Conservation (phyloP, 441 rosid species). For the Adansonia gregorii region DNA sequence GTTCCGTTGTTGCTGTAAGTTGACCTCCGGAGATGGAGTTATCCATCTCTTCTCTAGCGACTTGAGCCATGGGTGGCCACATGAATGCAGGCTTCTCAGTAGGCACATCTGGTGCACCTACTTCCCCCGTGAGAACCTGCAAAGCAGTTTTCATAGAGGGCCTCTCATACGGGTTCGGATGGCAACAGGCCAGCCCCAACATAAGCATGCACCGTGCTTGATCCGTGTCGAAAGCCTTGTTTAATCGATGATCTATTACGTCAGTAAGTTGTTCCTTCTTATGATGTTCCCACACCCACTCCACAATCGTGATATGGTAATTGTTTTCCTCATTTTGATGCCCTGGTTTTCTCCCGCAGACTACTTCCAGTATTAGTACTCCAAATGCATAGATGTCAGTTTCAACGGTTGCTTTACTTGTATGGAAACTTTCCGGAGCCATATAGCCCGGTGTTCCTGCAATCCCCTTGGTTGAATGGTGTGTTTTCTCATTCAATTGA, state of each 20-base stretch:
- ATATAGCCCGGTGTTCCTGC: slow-evolving; percentile 77
- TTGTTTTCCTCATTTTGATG: slow-evolving; percentile 34
- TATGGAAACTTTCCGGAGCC: slow-evolving; percentile 71
- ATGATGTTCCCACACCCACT: slow-evolving; percentile 63
- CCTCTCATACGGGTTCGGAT: slow-evolving; percentile 66
- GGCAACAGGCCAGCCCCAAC: slow-evolving; percentile 75
- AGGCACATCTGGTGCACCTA: slow-evolving; percentile 50
- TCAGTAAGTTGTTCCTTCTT: slow-evolving; percentile 43
- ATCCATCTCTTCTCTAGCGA: slow-evolving; percentile 52
- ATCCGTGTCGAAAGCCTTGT: slow-evolving; percentile 34
- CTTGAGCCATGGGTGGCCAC: slow-evolving; percentile 67
- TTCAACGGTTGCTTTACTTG: slow-evolving; percentile 58
- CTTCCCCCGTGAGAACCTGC: slow-evolving; percentile 64
- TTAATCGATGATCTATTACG: slow-evolving; percentile 54
- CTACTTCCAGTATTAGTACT: slow-evolving; percentile 52
- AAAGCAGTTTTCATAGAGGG: slow-evolving; percentile 62
- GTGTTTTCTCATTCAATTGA: slow-evolving; percentile 54
- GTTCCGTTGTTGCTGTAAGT: slow-evolving; percentile 39
- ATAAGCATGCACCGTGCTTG: slow-evolving; percentile 49
- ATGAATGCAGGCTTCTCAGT: slow-evolving; percentile 64
- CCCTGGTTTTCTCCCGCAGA: slow-evolving; percentile 56
- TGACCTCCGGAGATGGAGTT: slow-evolving; percentile 39
- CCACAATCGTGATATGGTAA: slow-evolving; percentile 53
- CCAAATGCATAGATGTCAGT: slow-evolving; percentile 60
- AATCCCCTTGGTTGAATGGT: slow-evolving; percentile 67